Evolutionary conservation across 2,329 filamentous ascomycete genomes (phyloP), one percentile per base, ranked within the genome.

Genomic region (Lomentospora prolificans): DNA sequence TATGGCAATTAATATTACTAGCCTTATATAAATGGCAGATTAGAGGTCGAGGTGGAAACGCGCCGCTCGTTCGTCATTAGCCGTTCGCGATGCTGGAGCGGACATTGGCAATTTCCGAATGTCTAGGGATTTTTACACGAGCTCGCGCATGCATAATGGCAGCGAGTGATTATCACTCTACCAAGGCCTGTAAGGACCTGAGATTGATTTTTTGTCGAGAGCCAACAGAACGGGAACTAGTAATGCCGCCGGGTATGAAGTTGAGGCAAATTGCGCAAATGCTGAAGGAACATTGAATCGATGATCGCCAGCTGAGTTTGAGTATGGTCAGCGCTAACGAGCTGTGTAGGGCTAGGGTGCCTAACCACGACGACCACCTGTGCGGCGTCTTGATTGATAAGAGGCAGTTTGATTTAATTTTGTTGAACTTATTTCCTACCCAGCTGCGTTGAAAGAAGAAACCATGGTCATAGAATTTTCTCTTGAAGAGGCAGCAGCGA

Each of bases 81-180:
- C 36, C 19, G n/a, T 17, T 41, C 36, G n/a, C 14, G 44, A 48
- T 12, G 44, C n/a, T 41, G 7, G 22, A 8, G 44, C 44, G 44
- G 44, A 48, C 44, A 48, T 48, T 48, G 22, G 17, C 44, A 48
- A 48, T 48, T 48, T 48, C 44, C 44, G 44, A 27, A 25, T 27
- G 44, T 48, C 44, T 48, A 22, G 44, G 30, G 44, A 48, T 19
- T 17, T 22, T 48, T 48, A 22, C 36, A 14, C 19, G 1, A 10
- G 24, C 44, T 48, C 12, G 22, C 44, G 44, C 44, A 48, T 48
- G 19, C n/a, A 41, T 17, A 17, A 41, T 17, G 12, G 19, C 36
- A 2, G 36, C 36, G 36, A 41, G n/a, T 41, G 19, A 14, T 19
- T 17, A 14, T 17, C 12, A 19, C 36, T 41, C 14, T 41, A 14